phyloP scores from a whole-genome alignment of 2,329 filamentous ascomycete species.

The Nectriaceae sp. region DNA sequence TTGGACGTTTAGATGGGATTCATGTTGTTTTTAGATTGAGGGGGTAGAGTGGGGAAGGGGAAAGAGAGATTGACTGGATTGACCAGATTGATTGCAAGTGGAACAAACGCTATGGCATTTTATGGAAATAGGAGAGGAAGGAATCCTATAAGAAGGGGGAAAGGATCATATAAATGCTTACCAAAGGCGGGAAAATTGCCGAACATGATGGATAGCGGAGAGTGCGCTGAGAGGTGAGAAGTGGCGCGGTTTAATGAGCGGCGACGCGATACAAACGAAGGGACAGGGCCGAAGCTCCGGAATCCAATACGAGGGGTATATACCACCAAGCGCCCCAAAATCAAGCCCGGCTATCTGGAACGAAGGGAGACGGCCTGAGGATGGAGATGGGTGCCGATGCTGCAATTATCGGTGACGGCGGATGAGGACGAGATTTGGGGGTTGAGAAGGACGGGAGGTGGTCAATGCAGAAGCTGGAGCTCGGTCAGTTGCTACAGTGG shows the following conservation, averaged over 20 bases:
- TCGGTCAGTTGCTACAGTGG: neutral
- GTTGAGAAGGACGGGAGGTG: neutral
- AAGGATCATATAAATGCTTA: slow-evolving; percentile 30
- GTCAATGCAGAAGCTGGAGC: neutral
- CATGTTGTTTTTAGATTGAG: slow-evolving; percentile 17
- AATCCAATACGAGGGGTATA: neutral
- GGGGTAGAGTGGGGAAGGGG: neutral
- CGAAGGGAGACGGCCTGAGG: neutral
- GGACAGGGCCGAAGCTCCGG: slow-evolving; percentile 1
- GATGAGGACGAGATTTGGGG: neutral
- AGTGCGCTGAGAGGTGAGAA: neutral
- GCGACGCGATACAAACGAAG: slow-evolving; percentile 5
- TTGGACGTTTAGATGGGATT: slow-evolving; percentile 20
- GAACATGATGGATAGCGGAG: slow-evolving; percentile 41
- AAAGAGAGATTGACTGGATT: neutral
- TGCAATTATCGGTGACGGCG: too few species aligned
- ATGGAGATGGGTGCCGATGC: too few species aligned
- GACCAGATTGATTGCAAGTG: too few species aligned
- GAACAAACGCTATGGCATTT: too few species aligned
- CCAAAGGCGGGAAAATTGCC: slow-evolving; percentile 42
- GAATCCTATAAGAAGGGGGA: slow-evolving; percentile 10
- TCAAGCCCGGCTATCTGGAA: neutral
- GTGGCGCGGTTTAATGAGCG: slow-evolving; percentile 23
- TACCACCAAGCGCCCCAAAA: neutral
- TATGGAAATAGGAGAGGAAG: slow-evolving; percentile 1